Conservation (phyloP, 371 early-diverging fungal genomes). For the Haplosporangium sp. region DNA sequence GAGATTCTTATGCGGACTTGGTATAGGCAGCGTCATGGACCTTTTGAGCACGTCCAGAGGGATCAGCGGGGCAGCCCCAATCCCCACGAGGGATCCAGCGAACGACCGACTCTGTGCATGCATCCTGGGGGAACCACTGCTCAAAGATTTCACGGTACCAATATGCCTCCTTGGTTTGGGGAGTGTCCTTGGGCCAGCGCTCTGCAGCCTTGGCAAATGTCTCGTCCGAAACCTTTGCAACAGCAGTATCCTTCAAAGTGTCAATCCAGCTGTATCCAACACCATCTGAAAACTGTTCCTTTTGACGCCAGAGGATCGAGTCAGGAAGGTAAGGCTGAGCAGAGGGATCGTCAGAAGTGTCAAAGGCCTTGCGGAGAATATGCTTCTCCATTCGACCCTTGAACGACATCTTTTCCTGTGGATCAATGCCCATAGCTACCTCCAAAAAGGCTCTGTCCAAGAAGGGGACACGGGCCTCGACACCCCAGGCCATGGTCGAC, state of each 20-base stretch:
- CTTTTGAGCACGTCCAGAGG: conserved; percentile 96
- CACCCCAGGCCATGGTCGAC: conserved; percentile 98
- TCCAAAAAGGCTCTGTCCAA: conserved; percentile 90
- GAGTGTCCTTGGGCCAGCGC: conserved; percentile 89
- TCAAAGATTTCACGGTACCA: conserved; percentile 95
- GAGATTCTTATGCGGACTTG: conserved; percentile 12
- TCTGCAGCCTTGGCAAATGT: conserved; percentile 73
- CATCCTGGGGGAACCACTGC: conserved; percentile 89
- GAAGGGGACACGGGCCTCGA: conserved; percentile 98
- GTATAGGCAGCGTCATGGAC: conserved; percentile 82
- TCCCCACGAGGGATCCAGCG: conserved; percentile 96
- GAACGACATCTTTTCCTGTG: conserved; percentile 80
- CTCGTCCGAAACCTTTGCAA: conserved; percentile 78
- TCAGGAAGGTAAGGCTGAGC: conserved; percentile 88
- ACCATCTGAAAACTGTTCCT: conserved; percentile 98
- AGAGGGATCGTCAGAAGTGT: conserved; percentile 71
- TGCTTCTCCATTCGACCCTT: conserved; percentile 88
- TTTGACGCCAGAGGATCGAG: conserved; percentile 95
- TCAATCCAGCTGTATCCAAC: conserved; percentile 98
- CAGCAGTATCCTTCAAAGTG: conserved; percentile 81
- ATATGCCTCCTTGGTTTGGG: conserved; percentile 95
- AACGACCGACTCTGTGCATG: conserved; percentile 89
- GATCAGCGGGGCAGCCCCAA: conserved; percentile 98
- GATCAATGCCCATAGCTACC: conserved; percentile 86
- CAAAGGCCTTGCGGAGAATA: conserved; percentile 88